Evolutionary conservation across 805 yeast genomes (phyloP).

Genomic region (Torulaspora maleeae): DNA sequence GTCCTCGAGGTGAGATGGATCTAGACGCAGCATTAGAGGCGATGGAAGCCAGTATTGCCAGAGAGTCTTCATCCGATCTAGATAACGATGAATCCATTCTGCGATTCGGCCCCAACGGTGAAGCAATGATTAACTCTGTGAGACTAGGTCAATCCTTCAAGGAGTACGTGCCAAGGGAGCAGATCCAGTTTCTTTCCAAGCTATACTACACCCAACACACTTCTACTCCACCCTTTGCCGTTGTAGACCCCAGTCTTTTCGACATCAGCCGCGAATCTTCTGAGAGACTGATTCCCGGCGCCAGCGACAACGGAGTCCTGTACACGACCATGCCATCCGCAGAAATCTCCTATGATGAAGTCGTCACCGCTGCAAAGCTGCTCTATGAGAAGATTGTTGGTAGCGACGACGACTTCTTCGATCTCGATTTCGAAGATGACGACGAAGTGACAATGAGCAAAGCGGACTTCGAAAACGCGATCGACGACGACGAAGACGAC

Average conservation of each 20-base stretch:
- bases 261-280: conserved; percentile 33
- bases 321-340: conserved; percentile 68
- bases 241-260: conserved; percentile 42
- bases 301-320: conserved; percentile 46
- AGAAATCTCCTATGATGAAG: conserved; percentile 89
- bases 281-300: conserved; percentile 31
- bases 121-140: conserved; percentile 71
- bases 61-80: conserved; percentile 64
- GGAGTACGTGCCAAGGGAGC: conserved; percentile 78
- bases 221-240: conserved; percentile 52
- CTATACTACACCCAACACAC: conserved; percentile 58
- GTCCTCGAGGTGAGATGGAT: conserved; percentile 66
- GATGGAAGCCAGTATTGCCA: conserved; percentile 71
- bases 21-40: conserved; percentile 74
- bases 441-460: conserved; percentile 43
- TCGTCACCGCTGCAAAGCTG: conserved; percentile 72
- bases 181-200: conserved; percentile 56
- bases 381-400: conserved; percentile 81
- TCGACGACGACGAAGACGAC: conserved; percentile 31
- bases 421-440: conserved; percentile 93
- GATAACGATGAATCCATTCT: conserved; percentile 58
- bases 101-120: conserved; percentile 51
- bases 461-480: conserved; percentile 26
- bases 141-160: conserved; percentile 81
- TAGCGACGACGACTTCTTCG: conserved; percentile 91